Evolutionary conservation across 2,329 filamentous ascomycete genomes (phyloP), one percentile per base, ranked within the genome.

Genomic region (Grosmannia huntii): DNA sequence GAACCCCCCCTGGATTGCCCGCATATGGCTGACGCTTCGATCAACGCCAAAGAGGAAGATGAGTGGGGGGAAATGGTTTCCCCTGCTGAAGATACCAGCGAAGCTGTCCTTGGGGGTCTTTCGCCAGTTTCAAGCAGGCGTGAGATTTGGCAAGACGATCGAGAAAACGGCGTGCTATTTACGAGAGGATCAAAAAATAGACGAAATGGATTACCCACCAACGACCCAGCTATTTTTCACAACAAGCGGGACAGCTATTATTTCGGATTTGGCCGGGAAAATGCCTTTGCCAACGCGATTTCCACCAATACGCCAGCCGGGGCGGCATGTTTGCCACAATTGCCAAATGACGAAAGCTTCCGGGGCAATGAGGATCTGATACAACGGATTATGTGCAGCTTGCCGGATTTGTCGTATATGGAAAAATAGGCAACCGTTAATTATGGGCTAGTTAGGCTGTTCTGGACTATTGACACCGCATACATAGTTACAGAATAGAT

Each of bases 21-120:
- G 2, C 25, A 14, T 14, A 25, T 16, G n/a, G 21, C 46, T 14
- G 46, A 49, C 10, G 21, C 21, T 49, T 49, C 46, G 46, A 25
- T 10, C 2, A 25, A 16, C 25, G 69, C 71, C 6, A 71, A 75
- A 0, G 76, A 80, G 5, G 78, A 81, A 2, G 79, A 81, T 51
- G 80, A 83, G 44, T 83, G 80, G 80, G 80, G 80, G 2, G 80
- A 83, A 60, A 83, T 83, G 80, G 71, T 83, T 9, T 76, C 75
- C 4, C 73, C 72, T 1, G 27, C 16, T 7, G 4, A 50, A 21
- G 21, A 25, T 2, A 14, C 41, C 5, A 28, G 12, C 31, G 60
- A 7, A 14, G 10, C 25, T 27, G 19, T 19, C 3, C 36, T 27
- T 28, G 21, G 3, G 14, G 12, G 11, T 14, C 2, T 5, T 19